Evolutionary conservation across 1,284 basidiomycete genomes (phyloP), one percentile per base, ranked within the genome.

Genomic region (Earliella scabrosa): DNA sequence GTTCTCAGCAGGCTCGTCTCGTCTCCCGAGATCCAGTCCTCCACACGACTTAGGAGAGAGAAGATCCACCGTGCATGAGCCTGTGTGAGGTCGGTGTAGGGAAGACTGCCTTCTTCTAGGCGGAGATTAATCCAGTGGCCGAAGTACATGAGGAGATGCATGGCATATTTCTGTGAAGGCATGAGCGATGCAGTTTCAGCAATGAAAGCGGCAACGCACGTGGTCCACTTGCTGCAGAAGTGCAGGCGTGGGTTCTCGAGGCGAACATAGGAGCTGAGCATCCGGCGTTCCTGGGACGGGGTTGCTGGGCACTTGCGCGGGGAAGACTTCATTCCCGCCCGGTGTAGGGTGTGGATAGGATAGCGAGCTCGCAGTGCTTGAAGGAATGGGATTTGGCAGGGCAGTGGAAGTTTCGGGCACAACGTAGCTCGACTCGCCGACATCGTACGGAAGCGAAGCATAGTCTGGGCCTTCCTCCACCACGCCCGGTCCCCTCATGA

Each of bases 51-150:
- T 14, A 98, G 79, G 40, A 96, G 80, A 3, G 83, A 80, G 71
- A 97, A 94, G 43, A 95, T 85, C 95, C 95, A 97, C 31, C 83
- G 83, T 2, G 85, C 83, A 66, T 96, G 92, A 21, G 79, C 75
- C 49, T 85, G 78, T 4, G 84, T 84, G 26, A 90, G 78, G 18
- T 77, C 73, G 47, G 76, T 75, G 20, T 72, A 66, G 27, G 73
- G 69, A 29, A 72, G 61, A 31, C 72, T 69, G 26, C 76, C 75
- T 52, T 77, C 71, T 45, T 83, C 78, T 10, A 90, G 66, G 56
- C 89, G 78, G 16, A 82, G 63, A 59, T 83, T 84, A 59, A 92
- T 85, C 91, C 91, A 93, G 62, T 90, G 80, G n/a, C 83, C 78
- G 67, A 93, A 91, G 69, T 92, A 92, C 82, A 88, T 89, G 49